Percentiles rank a stretch among this genome's conserved stretches.
These are phyloP conservation scores for Dalbergia cultrata DNA, from an alignment of 306 rosid genomes.

Conservation along the genomic window DNA sequence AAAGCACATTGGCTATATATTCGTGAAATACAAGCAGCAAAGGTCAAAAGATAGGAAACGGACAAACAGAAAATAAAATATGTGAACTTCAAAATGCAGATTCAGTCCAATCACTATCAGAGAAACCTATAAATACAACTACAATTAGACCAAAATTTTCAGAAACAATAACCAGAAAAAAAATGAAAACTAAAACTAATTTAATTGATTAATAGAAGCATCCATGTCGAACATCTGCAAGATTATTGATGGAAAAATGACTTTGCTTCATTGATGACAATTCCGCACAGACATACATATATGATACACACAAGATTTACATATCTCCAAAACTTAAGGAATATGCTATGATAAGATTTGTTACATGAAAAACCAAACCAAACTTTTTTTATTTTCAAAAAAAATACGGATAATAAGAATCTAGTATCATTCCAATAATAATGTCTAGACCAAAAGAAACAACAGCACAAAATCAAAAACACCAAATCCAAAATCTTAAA, in stretches of 20 bases:
- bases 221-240: background rate
- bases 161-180: constrained; percentile 1
- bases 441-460: background rate
- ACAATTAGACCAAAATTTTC: background rate
- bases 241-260: background rate
- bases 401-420: background rate
- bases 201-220: background rate
- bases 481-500: background rate
- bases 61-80: background rate
- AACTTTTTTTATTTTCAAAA: background rate
- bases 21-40: constrained; percentile 8
- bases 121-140: background rate
- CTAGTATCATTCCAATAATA: background rate
- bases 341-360: constrained; percentile 18
- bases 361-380: constrained; percentile 17
- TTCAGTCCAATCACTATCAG: background rate
- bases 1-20: background rate
- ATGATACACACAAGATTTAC: background rate
- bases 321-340: background rate
- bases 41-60: background rate
- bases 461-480: constrained; percentile 30
- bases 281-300: background rate
- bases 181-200: background rate
- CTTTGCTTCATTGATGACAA: background rate
- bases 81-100: constrained; percentile 24